Conservation (phyloP, 306 rosid species). For the Trifolium fragiferum region DNA sequence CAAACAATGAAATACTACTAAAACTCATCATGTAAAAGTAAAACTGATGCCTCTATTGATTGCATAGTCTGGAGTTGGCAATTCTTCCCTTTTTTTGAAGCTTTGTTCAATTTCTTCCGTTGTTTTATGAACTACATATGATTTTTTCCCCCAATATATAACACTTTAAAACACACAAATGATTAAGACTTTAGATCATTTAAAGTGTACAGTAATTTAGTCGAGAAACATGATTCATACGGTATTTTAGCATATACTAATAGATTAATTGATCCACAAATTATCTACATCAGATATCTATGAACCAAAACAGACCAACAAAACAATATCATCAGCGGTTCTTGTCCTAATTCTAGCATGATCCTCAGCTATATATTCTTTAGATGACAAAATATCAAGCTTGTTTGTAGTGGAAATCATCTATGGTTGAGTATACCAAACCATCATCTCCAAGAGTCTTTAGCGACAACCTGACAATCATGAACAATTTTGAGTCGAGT, state of each 20-base stretch:
- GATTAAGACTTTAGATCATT: neutral
- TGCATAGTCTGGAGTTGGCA: no score
- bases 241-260: constrained; percentile 1
- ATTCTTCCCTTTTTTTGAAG: no score
- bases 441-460: constrained; percentile 85
- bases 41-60: no score
- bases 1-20: no score
- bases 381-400: constrained; percentile 50
- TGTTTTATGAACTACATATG: no score
- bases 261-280: constrained; percentile 34
- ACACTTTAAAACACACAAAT: no score
- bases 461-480: constrained; percentile 68
- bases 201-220: constrained; percentile 6
- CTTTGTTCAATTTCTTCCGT: no score
- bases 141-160: no score
- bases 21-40: no score
- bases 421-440: constrained; percentile 80
- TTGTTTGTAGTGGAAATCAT: constrained; percentile 85
- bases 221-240: constrained; percentile 5
- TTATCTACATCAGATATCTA: constrained; percentile 43
- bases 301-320: constrained; percentile 21
- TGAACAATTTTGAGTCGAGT: constrained; percentile 34
- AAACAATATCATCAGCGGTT: constrained; percentile 12
- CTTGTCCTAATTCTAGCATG: constrained; percentile 26
- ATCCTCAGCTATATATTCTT: constrained; percentile 2